Evolutionary conservation across 83 land plant genomes (phyloP).

Genomic region (Larix sibirica): DNA sequence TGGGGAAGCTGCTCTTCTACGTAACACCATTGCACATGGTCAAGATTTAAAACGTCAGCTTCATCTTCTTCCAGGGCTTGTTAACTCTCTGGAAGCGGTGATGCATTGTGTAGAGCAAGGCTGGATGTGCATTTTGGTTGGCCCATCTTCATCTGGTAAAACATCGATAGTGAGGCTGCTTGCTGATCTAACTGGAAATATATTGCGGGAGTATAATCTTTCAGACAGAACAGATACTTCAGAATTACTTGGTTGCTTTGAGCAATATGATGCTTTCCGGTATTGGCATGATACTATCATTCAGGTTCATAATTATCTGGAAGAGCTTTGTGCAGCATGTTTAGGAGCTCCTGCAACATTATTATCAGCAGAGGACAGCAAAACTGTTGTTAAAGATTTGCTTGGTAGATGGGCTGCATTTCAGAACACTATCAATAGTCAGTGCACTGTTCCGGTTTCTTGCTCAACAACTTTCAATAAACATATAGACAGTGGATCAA

Average conservation of each 20-base stretch:
- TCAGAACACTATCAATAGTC: slow-evolving; percentile 21
- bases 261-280: slow-evolving; percentile 84
- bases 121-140: slow-evolving; percentile 94
- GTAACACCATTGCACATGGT: slow-evolving; percentile 37
- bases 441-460: background rate
- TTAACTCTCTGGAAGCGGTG: slow-evolving; percentile 65
- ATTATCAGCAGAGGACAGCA: slow-evolving; percentile 20
- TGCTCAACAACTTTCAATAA: slow-evolving; percentile 14
- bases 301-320: slow-evolving; percentile 50
- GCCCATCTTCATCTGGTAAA: slow-evolving; percentile 91
- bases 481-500: slow-evolving; percentile 13
- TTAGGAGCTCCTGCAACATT: slow-evolving; percentile 18
- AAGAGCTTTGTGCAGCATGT: slow-evolving; percentile 48
- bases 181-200: slow-evolving; percentile 84
- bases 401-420: slow-evolving; percentile 58
- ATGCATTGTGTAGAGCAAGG: slow-evolving; percentile 73
- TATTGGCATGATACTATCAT: slow-evolving; percentile 43
- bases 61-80: slow-evolving; percentile 63
- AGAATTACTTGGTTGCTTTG: slow-evolving; percentile 97
- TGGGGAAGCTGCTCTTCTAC: slow-evolving; percentile 51
- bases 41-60: slow-evolving; percentile 37
- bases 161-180: slow-evolving; percentile 81
- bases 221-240: slow-evolving; percentile 94
- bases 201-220: slow-evolving; percentile 70
- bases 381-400: slow-evolving; percentile 25